phyloP scores from a whole-genome alignment of 257 asterid genomes.

The Ocimum tenuiflorum region DNA sequence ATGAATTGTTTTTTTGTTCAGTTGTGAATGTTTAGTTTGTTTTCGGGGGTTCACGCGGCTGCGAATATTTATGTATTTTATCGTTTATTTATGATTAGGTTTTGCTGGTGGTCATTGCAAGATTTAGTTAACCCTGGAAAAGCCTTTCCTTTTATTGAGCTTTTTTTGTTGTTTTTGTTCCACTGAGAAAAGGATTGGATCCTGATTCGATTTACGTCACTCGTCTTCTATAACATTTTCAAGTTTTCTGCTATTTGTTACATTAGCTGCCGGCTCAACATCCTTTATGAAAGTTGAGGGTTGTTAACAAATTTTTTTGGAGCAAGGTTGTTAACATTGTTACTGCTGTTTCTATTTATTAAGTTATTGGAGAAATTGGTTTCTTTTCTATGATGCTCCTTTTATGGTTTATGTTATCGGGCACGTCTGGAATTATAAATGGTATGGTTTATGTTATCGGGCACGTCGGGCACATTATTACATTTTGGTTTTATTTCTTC shows the following conservation, averaged over 20 bases:
- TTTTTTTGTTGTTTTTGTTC: not conserved
- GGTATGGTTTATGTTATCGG: no score
- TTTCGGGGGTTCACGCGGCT: not conserved
- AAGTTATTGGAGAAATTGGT: not conserved
- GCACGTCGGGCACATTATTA: no score
- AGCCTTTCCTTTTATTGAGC: no score
- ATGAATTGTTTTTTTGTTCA: no score
- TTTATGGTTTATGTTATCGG: no score
- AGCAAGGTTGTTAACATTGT: not conserved
- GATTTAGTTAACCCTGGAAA: not conserved
- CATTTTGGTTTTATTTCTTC: not conserved
- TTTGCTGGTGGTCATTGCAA: not conserved
- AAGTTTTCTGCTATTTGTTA: no score
- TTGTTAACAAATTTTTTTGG: no score
- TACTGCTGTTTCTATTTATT: not conserved
- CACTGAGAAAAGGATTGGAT: not conserved
- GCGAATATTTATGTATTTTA: not conserved
- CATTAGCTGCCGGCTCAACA: not conserved
- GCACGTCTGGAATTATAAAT: no score
- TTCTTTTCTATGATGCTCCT: no score
- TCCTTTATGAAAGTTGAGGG: not conserved
- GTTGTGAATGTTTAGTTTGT: not conserved
- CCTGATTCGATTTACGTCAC: not conserved
- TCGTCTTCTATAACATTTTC: not conserved
- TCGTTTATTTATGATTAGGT: not conserved